These are phyloP conservation scores for Orbilia oligospora DNA, from an alignment of 2,329 filamentous ascomycete genomes.

Conservation along the genomic window DNA sequence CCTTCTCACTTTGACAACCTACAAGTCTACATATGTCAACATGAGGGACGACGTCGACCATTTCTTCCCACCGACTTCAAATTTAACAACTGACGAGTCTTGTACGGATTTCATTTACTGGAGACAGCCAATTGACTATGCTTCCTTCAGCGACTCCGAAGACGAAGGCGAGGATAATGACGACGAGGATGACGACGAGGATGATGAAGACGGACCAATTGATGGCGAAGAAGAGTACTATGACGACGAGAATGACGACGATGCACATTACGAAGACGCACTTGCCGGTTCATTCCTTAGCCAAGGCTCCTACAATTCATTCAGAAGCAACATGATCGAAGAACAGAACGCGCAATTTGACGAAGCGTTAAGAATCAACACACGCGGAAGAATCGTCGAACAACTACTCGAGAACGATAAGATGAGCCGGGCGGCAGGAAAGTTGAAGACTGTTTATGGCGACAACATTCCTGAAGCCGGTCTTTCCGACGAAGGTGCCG, in stretches of 20 bases:
- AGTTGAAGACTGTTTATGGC: constrained; percentile 42
- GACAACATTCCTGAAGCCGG: constrained; percentile 18
- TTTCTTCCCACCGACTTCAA: constrained; percentile 93
- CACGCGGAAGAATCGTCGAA: constrained; percentile 47
- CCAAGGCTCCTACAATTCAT: constrained; percentile 59
- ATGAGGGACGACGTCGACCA: constrained; percentile 98
- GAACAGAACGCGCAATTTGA: constrained; percentile 48
- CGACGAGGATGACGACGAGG: constrained; percentile 62
- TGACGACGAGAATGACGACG: constrained; percentile 68
- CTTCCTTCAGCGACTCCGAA: constrained; percentile 82
- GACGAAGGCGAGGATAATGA: constrained; percentile 71
- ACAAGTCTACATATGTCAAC: constrained; percentile 96
- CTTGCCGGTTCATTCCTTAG: constrained; percentile 55
- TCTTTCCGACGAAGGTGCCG: constrained; percentile 29
- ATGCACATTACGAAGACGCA: constrained; percentile 66
- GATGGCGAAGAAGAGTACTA: constrained; percentile 71
- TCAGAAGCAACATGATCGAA: constrained; percentile 28
- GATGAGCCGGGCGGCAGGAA: constrained; percentile 49
- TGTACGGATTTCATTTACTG: constrained; percentile 99
- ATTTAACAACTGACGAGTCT: constrained; percentile 89
- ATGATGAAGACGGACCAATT: constrained; percentile 63
- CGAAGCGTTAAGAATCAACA: constrained; percentile 41
- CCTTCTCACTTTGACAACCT: constrained; percentile 88
- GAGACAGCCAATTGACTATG: constrained; percentile 85
- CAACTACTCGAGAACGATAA: constrained; percentile 49